Evolutionary conservation across 2,329 filamentous ascomycete species (phyloP).

Genomic region (Drechslerella dactyloides): DNA sequence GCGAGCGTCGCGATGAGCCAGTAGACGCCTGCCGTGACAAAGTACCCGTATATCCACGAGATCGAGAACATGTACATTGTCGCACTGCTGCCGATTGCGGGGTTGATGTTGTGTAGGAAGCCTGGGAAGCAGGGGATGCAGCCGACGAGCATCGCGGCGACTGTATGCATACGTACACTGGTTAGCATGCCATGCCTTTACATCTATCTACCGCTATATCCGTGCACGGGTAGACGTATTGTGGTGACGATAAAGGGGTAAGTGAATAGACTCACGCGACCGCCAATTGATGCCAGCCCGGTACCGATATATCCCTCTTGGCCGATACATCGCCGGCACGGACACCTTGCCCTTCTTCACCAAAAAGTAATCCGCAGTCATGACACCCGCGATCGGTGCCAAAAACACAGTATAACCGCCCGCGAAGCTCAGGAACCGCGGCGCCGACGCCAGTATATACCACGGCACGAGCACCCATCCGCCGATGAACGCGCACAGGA

Average conservation of each 20-base stretch:
- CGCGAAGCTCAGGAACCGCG: constrained; percentile 70
- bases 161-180: constrained; percentile 1
- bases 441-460: constrained; percentile 69
- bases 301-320: constrained; percentile 38
- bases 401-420: constrained; percentile 70
- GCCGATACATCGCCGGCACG: constrained; percentile 52
- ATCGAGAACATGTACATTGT: constrained; percentile 46
- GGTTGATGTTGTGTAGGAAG: constrained; percentile 45
- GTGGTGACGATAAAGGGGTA: too few relatives aligned
- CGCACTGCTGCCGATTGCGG: constrained; percentile 21
- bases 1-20: constrained; percentile 21
- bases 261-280: constrained; percentile 32
- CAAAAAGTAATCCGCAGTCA: constrained; percentile 68
- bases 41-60: constrained; percentile 44
- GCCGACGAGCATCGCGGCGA: constrained; percentile 39
- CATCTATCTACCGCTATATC: not conserved
- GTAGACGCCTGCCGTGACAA: constrained; percentile 21
- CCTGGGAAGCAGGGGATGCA: constrained; percentile 49
- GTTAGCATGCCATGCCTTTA: not conserved
- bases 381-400: constrained; percentile 68
- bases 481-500: constrained; percentile 64
- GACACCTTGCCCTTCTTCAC: constrained; percentile 64
- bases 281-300: constrained; percentile 39
- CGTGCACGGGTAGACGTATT: too few relatives aligned
- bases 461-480: constrained; percentile 69